A percentile compares a stretch with the other conserved stretches of the same genome.
Conservation (phyloP, 805 yeast species). For the Candida pseudofarinosa region DNA sequence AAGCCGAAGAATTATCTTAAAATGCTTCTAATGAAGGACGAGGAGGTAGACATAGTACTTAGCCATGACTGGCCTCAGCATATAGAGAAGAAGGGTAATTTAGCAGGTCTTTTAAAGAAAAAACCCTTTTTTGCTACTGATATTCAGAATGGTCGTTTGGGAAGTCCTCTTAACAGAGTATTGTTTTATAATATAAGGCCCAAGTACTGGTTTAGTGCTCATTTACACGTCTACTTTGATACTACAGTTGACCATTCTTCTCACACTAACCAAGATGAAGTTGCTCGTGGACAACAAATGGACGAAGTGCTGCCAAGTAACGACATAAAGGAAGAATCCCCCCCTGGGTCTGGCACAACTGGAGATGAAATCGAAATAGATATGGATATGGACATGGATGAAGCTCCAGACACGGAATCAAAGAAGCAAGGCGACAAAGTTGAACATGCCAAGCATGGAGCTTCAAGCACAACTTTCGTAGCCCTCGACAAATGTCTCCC, state of each 20-base stretch:
- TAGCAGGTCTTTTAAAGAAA: constrained; percentile 40
- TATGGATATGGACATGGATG: constrained; percentile 23
- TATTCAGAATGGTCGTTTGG: constrained; percentile 55
- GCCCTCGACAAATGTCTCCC: constrained; percentile 87
- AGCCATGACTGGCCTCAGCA: constrained; percentile 96
- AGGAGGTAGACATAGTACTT: constrained; percentile 51
- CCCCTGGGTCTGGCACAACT: neutral
- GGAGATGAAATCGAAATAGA: constrained; percentile 12
- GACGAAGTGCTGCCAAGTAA: neutral
- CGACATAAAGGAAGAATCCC: constrained; percentile 1
- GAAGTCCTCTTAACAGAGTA: constrained; percentile 63
- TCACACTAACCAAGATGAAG: constrained; percentile 9
- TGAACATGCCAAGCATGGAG: neutral
- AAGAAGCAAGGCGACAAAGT: neutral
- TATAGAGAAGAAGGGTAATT: constrained; percentile 62
- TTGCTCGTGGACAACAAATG: no score
- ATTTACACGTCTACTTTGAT: constrained; percentile 70
- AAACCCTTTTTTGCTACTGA: constrained; percentile 73
- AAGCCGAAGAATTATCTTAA: constrained; percentile 61
- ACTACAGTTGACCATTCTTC: constrained; percentile 48
- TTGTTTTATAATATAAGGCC: constrained; percentile 59
- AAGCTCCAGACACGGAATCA: neutral
- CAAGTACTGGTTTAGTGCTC: constrained; percentile 80
- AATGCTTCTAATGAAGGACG: constrained; percentile 31
- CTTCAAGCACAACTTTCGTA: constrained; percentile 46